Evolutionary conservation across 306 rosid genomes (phyloP).

Genomic region (Sindora glabra): DNA sequence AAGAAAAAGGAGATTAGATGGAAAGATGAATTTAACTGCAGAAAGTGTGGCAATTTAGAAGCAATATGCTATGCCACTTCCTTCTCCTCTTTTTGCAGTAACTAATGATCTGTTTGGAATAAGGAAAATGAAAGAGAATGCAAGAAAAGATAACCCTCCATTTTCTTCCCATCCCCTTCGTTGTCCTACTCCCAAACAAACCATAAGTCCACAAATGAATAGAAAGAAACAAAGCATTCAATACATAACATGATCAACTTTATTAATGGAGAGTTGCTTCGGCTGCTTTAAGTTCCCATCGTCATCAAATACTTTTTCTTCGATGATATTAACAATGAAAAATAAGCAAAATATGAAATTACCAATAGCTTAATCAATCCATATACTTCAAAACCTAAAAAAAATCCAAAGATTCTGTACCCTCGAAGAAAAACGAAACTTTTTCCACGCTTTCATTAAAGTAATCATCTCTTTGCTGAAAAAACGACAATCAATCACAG

Average conservation of each 20-base stretch:
- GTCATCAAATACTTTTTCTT: constrained; percentile 86
- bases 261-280: constrained; percentile 76
- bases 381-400: background rate
- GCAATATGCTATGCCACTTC: background rate
- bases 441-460: constrained; percentile 70
- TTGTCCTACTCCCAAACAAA: too few relatives aligned
- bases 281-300: constrained; percentile 82
- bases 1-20: constrained; percentile 1
- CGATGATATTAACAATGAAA: constrained; percentile 16
- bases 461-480: constrained; percentile 60
- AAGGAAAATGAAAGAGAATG: too few relatives aligned
- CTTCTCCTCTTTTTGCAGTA: too few relatives aligned
- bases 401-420: constrained; percentile 16
- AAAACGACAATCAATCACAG: background rate
- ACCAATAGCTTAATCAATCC: background rate
- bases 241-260: constrained; percentile 84
- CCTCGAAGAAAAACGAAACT: constrained; percentile 85
- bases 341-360: background rate
- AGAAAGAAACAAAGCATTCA: background rate
- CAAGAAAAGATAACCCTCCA: too few relatives aligned
- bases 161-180: too few relatives aligned
- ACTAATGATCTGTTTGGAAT: too few relatives aligned
- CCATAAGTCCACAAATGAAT: background rate
- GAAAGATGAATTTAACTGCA: background rate
- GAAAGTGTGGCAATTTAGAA: background rate